phyloP scores from a whole-genome alignment of 345 rosid genomes.

The Eucalyptus regnans region DNA sequence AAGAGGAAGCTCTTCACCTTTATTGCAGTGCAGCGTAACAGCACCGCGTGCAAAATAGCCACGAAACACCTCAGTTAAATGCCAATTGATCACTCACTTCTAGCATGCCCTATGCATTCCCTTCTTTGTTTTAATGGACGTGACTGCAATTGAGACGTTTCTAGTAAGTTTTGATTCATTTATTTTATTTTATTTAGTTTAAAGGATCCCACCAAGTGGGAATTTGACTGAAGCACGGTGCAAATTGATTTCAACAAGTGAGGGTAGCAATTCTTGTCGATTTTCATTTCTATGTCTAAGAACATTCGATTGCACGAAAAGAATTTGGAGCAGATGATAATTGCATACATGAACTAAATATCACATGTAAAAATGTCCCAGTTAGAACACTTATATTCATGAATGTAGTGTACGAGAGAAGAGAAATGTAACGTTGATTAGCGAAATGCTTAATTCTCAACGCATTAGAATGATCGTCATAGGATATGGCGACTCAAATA shows the following conservation, averaged over 20 bases:
- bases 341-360: neutral
- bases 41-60: neutral
- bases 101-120: too few species aligned
- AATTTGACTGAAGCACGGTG: too few species aligned
- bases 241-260: neutral
- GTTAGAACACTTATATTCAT: neutral
- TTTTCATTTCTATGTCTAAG: neutral
- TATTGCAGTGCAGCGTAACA: neutral
- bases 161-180: too few species aligned
- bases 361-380: neutral
- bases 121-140: too few species aligned
- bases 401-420: neutral
- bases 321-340: neutral
- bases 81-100: too few species aligned
- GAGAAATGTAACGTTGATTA: too few species aligned
- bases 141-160: too few species aligned
- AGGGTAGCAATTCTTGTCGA: neutral
- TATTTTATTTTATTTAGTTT: too few species aligned
- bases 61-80: neutral
- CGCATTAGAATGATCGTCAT: fast-evolving
- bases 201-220: too few species aligned
- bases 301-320: neutral
- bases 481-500: neutral
- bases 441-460: neutral
- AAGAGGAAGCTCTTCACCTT: neutral